A percentile compares a stretch with the other conserved stretches of the same genome.
Evolutionary conservation across 805 yeast genomes (phyloP).

Genomic region (Blastobotrys americana): DNA sequence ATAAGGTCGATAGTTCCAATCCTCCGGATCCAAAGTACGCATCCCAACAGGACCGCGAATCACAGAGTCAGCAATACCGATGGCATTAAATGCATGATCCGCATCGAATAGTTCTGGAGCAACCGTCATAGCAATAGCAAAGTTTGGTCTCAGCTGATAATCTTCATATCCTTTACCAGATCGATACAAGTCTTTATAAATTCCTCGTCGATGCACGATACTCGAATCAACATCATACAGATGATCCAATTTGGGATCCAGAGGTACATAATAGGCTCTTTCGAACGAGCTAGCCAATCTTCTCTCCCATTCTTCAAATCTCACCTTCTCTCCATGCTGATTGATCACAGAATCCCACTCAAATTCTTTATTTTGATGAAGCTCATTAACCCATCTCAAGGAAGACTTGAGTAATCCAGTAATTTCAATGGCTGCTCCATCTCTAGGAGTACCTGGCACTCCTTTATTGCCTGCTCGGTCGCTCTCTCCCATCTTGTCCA

Average conservation of each 20-base stretch:
- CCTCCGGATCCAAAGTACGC: conserved; percentile 88
- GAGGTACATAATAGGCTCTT: conserved; percentile 68
- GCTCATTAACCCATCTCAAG: conserved; percentile 65
- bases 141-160: conserved; percentile 87
- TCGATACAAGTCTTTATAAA: conserved; percentile 78
- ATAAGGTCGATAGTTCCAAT: conserved; percentile 85
- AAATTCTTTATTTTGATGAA: conserved; percentile 50
- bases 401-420: conserved; percentile 82
- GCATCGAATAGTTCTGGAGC: conserved; percentile 86
- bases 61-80: conserved; percentile 60
- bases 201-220: conserved; percentile 82
- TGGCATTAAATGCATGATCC: conserved; percentile 53
- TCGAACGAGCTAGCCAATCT: conserved; percentile 71
- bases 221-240: conserved; percentile 53
- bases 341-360: conserved; percentile 49
- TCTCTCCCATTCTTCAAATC: conserved; percentile 65
- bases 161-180: conserved; percentile 89
- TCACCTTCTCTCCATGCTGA: conserved; percentile 48
- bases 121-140: conserved; percentile 85
- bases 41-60: conserved; percentile 88
- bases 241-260: conserved; percentile 51
- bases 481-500: conserved; percentile 99
- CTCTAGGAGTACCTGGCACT: conserved; percentile 95
- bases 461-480: conserved; percentile 76
- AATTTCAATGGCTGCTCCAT: conserved; percentile 93